A percentile compares a stretch with the other conserved stretches of the same genome.
These are phyloP conservation scores for Termitomyces sp. DNA, from an alignment of 768 basidiomycete genomes.

Conservation along the genomic window DNA sequence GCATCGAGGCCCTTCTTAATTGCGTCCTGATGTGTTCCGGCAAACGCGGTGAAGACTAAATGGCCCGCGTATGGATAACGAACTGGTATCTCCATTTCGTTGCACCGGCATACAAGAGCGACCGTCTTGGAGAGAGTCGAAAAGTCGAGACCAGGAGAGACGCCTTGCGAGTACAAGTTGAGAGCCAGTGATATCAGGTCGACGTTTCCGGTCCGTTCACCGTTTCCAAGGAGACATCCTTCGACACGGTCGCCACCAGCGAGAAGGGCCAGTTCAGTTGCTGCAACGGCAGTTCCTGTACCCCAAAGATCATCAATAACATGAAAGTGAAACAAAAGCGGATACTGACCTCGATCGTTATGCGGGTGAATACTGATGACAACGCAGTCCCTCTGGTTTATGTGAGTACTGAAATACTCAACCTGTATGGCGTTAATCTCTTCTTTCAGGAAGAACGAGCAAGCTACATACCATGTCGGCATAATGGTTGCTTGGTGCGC, in stretches of 20 bases:
- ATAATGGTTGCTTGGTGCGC: slow-evolving; percentile 80
- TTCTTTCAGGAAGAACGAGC: not conserved
- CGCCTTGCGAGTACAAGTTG: slow-evolving; percentile 81
- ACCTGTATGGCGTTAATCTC: slow-evolving; percentile 36
- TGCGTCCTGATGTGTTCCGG: slow-evolving; percentile 80
- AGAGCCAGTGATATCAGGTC: slow-evolving; percentile 79
- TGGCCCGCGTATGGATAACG: slow-evolving; percentile 82
- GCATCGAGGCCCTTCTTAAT: slow-evolving; percentile 85
- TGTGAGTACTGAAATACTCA: slow-evolving; percentile 71
- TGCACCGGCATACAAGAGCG: slow-evolving; percentile 75
- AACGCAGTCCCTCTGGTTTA: slow-evolving; percentile 67
- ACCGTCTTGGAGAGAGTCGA: slow-evolving; percentile 67
- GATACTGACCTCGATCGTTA: slow-evolving; percentile 65
- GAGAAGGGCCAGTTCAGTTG: slow-evolving; percentile 71
- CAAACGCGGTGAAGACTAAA: slow-evolving; percentile 83
- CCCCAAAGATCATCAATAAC: not conserved
- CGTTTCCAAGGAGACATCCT: slow-evolving; percentile 81
- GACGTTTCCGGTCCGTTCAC: slow-evolving; percentile 84
- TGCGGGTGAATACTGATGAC: slow-evolving; percentile 75
- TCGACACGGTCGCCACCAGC: slow-evolving; percentile 82
- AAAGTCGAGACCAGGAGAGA: slow-evolving; percentile 72
- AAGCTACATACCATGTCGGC: slow-evolving; percentile 60
- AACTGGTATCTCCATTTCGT: slow-evolving; percentile 73
- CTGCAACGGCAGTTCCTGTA: slow-evolving; percentile 69
- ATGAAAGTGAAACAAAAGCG: not conserved